These are phyloP conservation scores for Globisporangium sylvaticum DNA, from an alignment of 352 stramenopile species.

Conservation along the genomic window DNA sequence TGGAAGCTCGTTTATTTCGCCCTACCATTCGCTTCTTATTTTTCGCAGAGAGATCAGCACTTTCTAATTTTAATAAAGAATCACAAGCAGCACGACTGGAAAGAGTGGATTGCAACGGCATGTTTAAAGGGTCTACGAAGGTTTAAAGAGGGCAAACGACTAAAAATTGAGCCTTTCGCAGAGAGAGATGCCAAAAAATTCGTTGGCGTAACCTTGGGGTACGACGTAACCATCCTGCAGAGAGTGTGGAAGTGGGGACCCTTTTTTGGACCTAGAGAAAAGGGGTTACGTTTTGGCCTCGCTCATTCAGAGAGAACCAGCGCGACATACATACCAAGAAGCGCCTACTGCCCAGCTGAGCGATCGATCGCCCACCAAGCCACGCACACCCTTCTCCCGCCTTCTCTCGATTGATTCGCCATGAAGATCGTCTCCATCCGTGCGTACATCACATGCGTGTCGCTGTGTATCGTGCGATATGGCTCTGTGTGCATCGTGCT, in stretches of 20 bases:
- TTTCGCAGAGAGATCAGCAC: neutral
- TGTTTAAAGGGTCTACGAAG: neutral
- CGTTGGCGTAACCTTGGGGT: neutral
- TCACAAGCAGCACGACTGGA: neutral
- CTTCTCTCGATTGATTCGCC: neutral
- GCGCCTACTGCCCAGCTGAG: neutral
- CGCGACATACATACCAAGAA: neutral
- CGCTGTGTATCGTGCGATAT: neutral
- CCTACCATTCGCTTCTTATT: neutral
- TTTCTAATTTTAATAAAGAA: neutral
- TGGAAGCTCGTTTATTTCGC: neutral
- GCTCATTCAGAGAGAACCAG: neutral
- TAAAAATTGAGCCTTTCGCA: neutral
- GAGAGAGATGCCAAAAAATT: neutral
- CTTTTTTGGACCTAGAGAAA: slow-evolving; percentile 1
- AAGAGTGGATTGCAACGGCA: neutral
- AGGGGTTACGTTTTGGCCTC: slow-evolving; percentile 4
- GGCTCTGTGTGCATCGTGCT: neutral
- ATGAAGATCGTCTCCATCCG: slow-evolving; percentile 88
- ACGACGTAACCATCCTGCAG: neutral
- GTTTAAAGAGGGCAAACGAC: neutral
- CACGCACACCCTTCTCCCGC: neutral
- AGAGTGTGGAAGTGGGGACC: neutral
- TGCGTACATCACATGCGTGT: slow-evolving; percentile 20
- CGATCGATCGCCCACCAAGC: neutral